Percentiles rank a stretch among this genome's conserved stretches.
Conservation (phyloP, 2,329 filamentous ascomycete genomes). For the Huntiella savannae region DNA sequence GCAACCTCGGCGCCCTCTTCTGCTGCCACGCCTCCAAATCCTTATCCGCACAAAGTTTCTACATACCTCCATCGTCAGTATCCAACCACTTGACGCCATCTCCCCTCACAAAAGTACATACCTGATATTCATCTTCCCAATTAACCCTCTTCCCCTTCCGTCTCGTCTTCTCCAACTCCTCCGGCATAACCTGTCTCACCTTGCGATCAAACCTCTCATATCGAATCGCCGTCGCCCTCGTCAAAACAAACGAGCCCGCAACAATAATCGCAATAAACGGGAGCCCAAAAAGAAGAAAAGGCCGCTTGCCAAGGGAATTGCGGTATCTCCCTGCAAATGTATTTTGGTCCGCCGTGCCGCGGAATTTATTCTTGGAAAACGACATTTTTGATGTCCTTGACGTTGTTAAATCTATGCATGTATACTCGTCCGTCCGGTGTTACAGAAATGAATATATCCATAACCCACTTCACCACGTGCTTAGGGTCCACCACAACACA, state of each 20-base stretch:
- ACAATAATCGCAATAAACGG: constrained; percentile 85
- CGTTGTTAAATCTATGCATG: no score
- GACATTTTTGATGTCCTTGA: constrained; percentile 1
- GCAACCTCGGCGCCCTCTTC: constrained; percentile 74
- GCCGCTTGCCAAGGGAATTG: constrained; percentile 51
- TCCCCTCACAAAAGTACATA: background rate
- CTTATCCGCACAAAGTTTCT: constrained; percentile 35
- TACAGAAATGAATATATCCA: no score
- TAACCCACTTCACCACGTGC: no score
- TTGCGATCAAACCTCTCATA: constrained; percentile 89
- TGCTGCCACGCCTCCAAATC: constrained; percentile 95
- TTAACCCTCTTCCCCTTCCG: constrained; percentile 52
- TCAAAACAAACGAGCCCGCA: constrained; percentile 81
- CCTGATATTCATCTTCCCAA: constrained; percentile 58
- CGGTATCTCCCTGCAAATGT: constrained; percentile 63
- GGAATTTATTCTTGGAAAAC: constrained; percentile 8
- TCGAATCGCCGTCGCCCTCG: constrained; percentile 77
- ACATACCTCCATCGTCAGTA: background rate
- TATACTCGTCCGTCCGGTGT: no score
- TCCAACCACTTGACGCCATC: no score
- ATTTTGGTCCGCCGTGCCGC: constrained; percentile 40
- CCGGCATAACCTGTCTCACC: constrained; percentile 64
- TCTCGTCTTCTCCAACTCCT: constrained; percentile 71
- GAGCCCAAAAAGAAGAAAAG: constrained; percentile 82
- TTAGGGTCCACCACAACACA: no score